Evolutionary conservation across 2,329 filamentous ascomycete genomes (phyloP).

Genomic region (Calonectria pauciramosa): DNA sequence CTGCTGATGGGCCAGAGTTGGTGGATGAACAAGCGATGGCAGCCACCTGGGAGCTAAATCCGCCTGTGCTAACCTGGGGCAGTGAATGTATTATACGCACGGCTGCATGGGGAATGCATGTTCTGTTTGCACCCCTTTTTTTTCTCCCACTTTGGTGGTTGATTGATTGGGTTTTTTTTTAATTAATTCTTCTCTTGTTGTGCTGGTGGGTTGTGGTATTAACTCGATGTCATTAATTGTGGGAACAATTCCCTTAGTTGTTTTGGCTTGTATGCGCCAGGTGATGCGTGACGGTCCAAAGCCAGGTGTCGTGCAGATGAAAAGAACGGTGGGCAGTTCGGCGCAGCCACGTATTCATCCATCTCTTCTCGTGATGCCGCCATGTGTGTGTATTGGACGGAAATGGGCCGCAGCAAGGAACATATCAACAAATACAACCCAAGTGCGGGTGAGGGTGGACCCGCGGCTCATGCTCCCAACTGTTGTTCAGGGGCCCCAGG

Average conservation of each 20-base stretch:
- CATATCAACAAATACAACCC: conserved; percentile 29
- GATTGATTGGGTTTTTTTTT: not conserved
- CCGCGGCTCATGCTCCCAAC: conserved; percentile 10
- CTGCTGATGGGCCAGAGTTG: conserved; percentile 1
- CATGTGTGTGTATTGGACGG: not conserved
- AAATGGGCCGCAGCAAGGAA: conserved; percentile 14
- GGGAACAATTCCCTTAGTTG: conserved; percentile 1
- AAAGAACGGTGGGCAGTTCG: conserved; percentile 7
- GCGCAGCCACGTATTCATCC: conserved; percentile 3
- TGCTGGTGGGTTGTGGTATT: not conserved
- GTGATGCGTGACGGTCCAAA: not conserved
- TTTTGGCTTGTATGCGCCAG: not conserved
- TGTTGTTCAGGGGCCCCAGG: conserved; percentile 10
- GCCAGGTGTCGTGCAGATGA: not conserved
- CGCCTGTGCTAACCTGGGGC: not conserved
- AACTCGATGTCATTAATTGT: not conserved
- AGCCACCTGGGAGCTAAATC: not conserved
- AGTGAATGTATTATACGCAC: not conserved
- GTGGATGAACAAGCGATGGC: not conserved
- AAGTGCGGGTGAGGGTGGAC: conserved; percentile 7
- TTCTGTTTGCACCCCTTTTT: not conserved
- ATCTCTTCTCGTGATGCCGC: not conserved
- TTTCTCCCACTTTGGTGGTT: not conserved
- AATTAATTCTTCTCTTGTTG: not conserved
- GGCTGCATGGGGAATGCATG: not conserved